Percentiles rank a stretch among this genome's conserved stretches.
These are phyloP conservation scores for Monotropa hypopitys DNA, from an alignment of 179 eudicot genomes.

Conservation along the genomic window DNA sequence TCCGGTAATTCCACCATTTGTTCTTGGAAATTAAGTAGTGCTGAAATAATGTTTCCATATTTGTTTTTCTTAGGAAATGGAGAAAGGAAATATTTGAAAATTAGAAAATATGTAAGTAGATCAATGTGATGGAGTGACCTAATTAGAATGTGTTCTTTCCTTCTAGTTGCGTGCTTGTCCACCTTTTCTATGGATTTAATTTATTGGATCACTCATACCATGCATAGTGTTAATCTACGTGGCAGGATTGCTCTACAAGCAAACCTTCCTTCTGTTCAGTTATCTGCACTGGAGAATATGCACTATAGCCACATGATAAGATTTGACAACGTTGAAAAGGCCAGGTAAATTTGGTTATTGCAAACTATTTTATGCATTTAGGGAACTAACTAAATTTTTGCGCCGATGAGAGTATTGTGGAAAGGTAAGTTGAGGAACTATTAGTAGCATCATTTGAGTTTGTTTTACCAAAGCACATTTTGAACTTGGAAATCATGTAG, in stretches of 20 bases:
- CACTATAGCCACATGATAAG: slow-evolving; percentile 91
- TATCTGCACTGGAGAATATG: slow-evolving; percentile 84
- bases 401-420: not conserved
- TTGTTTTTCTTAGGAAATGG: not conserved
- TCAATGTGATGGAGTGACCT: not conserved
- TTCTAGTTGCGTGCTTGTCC: not conserved
- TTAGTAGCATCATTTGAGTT: not conserved
- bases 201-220: not conserved
- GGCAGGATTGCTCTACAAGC: slow-evolving; percentile 71
- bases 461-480: not conserved
- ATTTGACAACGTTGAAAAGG: slow-evolving; percentile 76
- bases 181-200: not conserved
- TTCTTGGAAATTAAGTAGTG: not conserved
- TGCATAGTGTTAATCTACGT: slow-evolving; percentile 13
- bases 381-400: not conserved
- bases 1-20: not conserved
- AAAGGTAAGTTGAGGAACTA: not conserved
- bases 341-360: slow-evolving; percentile 41
- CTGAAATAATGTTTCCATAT: not conserved
- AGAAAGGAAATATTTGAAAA: too few relatives aligned
- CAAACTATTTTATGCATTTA: not conserved
- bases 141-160: not conserved
- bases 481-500: not conserved
- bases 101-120: not conserved
- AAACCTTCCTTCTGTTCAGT: slow-evolving; percentile 42